Conservation (phyloP, 495 filamentous ascomycete genomes). For the Cairneyella variabilis region DNA sequence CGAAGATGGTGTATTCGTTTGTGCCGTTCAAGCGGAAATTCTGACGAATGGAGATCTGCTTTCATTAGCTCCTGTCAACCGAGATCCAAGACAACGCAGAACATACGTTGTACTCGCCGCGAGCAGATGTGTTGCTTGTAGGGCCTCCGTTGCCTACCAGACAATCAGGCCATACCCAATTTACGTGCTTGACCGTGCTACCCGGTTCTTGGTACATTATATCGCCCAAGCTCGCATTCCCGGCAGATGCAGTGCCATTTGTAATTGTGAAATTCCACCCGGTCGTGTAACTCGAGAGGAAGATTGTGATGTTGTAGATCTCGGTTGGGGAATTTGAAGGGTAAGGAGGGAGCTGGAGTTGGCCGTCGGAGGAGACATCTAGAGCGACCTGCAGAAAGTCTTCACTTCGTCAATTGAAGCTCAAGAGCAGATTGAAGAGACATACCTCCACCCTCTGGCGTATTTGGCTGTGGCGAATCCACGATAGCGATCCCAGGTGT, state of each 20-base stretch:
- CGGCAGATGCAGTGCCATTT: conserved; percentile 55
- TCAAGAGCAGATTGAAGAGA: neutral
- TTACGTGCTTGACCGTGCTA: conserved; percentile 66
- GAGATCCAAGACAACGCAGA: neutral
- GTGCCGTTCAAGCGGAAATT: conserved; percentile 59
- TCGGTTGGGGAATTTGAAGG: conserved; percentile 40
- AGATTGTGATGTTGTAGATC: conserved; percentile 62
- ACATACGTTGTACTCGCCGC: conserved; percentile 48
- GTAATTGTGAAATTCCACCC: conserved; percentile 65
- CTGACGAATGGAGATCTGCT: conserved; percentile 62
- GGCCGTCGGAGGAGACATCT: conserved; percentile 61
- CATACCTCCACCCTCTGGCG: conserved; percentile 61
- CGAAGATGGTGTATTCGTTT: conserved; percentile 64
- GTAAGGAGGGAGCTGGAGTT: conserved; percentile 54
- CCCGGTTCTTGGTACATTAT: conserved; percentile 57
- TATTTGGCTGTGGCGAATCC: conserved; percentile 62
- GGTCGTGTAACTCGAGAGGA: conserved; percentile 57
- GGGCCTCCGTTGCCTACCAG: conserved; percentile 51
- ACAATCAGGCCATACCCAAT: conserved; percentile 64
- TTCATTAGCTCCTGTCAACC: conserved; percentile 9
- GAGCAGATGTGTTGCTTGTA: conserved; percentile 30
- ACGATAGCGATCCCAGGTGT: conserved; percentile 62
- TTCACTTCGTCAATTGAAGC: conserved; percentile 22
- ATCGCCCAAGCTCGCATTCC: conserved; percentile 52
- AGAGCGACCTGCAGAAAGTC: conserved; percentile 62